Evolutionary conservation across 2,329 filamentous ascomycete species (phyloP), one percentile per base, ranked within the genome.

Genomic region (Setomelanomma holmii): DNA sequence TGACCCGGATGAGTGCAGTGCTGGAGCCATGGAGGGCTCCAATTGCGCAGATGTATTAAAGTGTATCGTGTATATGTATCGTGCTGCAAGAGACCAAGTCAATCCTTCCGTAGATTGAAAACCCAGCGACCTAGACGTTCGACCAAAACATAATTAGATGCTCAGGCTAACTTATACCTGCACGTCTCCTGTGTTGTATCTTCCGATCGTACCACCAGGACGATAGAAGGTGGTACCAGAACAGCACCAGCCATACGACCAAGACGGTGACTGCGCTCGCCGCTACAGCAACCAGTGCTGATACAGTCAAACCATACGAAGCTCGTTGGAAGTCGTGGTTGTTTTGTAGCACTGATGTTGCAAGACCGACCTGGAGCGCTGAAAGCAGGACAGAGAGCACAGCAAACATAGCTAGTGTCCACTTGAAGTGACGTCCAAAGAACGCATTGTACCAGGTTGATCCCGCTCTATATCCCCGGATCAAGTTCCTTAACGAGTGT

Each of bases 321-420:
- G 38, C 49, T 4, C 19, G 41, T 21, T 56, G 52, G 27, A 61
- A 63, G 17, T 2, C 1, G 5, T 14, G 4, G 23, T 48, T 55
- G 30, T 40, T 30, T 19, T 59, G 51, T 35, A 63, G 40, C 19
- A 3, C 14, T 5, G 20, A 6, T 10, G 55, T 59, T n/a, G 45
- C 56, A 36, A 60, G 56, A 1, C 58, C 60, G 14, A 61, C 53
- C 27, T 64, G 58, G 12, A 61, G 16, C 22, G 58, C 56, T 1
- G 56, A 54, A 7, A 64, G 22, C 3, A 52, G 4, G 22, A 61
- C 45, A 38, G 56, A 55, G 40, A 57, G 20, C 3, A 44, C 12
- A 40, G 49, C 53, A 48, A 63, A 61, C 12, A 54, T 35, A 11
- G 36, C 55, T 3, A 59, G 23, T 34, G 60, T 53, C 53, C 55